These are phyloP conservation scores for Neonectria sp. DNA, from an alignment of 2,329 filamentous ascomycete species.

Conservation along the genomic window DNA sequence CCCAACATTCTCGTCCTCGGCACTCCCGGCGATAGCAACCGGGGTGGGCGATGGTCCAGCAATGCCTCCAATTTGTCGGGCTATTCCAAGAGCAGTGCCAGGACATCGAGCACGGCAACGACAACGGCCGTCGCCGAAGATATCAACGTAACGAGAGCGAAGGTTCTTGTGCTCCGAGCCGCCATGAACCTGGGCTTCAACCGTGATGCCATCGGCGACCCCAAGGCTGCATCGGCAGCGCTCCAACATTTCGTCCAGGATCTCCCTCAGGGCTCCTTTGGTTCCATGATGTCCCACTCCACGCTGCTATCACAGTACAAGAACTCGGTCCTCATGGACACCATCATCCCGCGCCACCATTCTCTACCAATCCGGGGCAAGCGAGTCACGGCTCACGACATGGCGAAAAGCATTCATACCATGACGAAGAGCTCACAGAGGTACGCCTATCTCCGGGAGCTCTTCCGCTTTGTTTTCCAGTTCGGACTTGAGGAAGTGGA, in stretches of 20 bases:
- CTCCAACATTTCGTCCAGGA: slow-evolving; percentile 84
- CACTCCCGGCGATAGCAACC: slow-evolving; percentile 71
- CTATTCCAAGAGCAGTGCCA: slow-evolving; percentile 80
- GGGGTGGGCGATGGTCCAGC: slow-evolving; percentile 84
- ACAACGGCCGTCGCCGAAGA: slow-evolving; percentile 80
- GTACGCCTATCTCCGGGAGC: slow-evolving; percentile 84
- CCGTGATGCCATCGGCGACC: slow-evolving; percentile 66
- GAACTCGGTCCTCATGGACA: slow-evolving; percentile 82
- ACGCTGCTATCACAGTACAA: slow-evolving; percentile 85
- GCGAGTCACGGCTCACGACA: slow-evolving; percentile 78
- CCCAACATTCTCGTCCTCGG: slow-evolving; percentile 93
- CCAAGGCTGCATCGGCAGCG: slow-evolving; percentile 64
- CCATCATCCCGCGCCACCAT: slow-evolving; percentile 63
- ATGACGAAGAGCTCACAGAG: slow-evolving; percentile 78
- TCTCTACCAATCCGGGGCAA: slow-evolving; percentile 67
- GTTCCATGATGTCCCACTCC: slow-evolving; percentile 78
- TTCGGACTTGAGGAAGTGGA: slow-evolving; percentile 86
- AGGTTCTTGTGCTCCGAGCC: slow-evolving; percentile 85
- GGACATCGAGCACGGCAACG: slow-evolving; percentile 80
- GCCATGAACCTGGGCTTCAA: slow-evolving; percentile 88
- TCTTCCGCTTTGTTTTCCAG: slow-evolving; percentile 88
- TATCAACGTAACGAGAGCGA: slow-evolving; percentile 82
- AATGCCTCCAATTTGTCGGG: slow-evolving; percentile 83
- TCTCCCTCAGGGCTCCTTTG: slow-evolving; percentile 84
- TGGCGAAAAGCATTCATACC: slow-evolving; percentile 83